Evolutionary conservation across 148 eudicot species (phyloP), one percentile per base, ranked within the genome.

Genomic region (Agrostemma githago): DNA sequence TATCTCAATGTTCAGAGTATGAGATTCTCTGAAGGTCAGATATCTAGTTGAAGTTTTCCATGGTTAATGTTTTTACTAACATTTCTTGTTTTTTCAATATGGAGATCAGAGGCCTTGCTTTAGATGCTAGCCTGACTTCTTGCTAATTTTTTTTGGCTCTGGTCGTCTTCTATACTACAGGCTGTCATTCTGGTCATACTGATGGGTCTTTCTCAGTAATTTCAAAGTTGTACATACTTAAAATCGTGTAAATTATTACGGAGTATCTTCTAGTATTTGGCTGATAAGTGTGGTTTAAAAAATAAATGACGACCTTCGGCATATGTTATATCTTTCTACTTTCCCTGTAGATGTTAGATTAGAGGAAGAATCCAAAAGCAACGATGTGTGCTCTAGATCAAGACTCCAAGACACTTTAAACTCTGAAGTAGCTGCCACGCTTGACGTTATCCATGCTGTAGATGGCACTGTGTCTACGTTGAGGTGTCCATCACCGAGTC

Each of bases 291-390:
- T 77, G 59, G 26, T 78, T 43, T 73, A 39, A 64, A 19, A 58
- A 60, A 72, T 26, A 60, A 62, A 75, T 80, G 77, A 77, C 62
- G 58, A 75, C 71, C 63, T 60, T 78, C 71, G 75, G 78, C 75
- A 41, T 72, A 79, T 67, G 58, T 77, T 82, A 19, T 74, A 70
- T 66, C 37, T 77, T 77, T 34, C 66, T 79, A 75, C 78, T 80
- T 64, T 72, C 68, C 77, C 21, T 88, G 89, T 89, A 91, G 96
- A 87, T 86, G 77, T 58, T 76, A 78, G 80, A 76, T 79, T 73
- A 72, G 81, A 41, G 54, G 26, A 74, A 77, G 84, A 81, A 73
- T 66, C 80, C 34, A 72, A 79, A 41, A 75, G 69, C 59, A 75
- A 58, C 42, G 82, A 80, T 76, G 84, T 78, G 72, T 79, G 70